Percentiles rank a stretch among this genome's conserved stretches.
These are phyloP conservation scores for Tetraselmis chui DNA, from an alignment of 139 green algal genomes.

Conservation along the genomic window DNA sequence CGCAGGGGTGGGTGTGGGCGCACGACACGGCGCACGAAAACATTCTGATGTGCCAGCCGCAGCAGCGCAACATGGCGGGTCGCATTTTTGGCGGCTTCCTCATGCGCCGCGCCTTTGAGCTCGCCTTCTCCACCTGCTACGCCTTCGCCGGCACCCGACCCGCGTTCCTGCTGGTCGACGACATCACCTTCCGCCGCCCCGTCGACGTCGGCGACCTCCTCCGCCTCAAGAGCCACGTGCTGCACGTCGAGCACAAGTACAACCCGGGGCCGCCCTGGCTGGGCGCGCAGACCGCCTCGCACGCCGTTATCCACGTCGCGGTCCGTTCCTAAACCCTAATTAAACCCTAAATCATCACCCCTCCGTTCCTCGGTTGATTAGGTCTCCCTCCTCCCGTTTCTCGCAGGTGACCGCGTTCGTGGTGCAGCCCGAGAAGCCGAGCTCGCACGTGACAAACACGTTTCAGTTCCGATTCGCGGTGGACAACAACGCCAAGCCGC, in stretches of 20 bases:
- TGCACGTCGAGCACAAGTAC: constrained; percentile 24
- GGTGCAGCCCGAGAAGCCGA: constrained; percentile 39
- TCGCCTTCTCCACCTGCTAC: constrained; percentile 75
- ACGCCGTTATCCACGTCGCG: constrained; percentile 14
- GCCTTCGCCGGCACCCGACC: constrained; percentile 62
- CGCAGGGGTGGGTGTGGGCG: background rate
- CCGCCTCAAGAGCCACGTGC: constrained; percentile 46
- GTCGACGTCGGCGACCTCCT: constrained; percentile 78
- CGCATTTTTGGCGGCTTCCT: constrained; percentile 83
- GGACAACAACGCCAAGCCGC: background rate
- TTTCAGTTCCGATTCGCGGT: constrained; percentile 43
- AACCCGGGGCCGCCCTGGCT: background rate
- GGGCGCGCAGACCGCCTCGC: background rate
- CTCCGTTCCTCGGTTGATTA: background rate
- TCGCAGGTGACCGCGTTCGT: constrained; percentile 45
- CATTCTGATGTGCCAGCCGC: constrained; percentile 71
- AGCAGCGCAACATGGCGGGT: constrained; percentile 69
- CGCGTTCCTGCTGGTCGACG: constrained; percentile 38
- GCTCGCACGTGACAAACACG: constrained; percentile 45
- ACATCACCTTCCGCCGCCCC: constrained; percentile 51
- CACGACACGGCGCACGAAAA: constrained; percentile 49
- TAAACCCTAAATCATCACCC: no score
- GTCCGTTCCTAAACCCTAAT: background rate
- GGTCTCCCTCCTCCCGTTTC: background rate
- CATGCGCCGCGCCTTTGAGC: constrained; percentile 78